Percentiles rank a stretch among this genome's conserved stretches.
phyloP scores from a whole-genome alignment of 2,329 filamentous ascomycete species.

The Mycosphaerelloides madeirae region DNA sequence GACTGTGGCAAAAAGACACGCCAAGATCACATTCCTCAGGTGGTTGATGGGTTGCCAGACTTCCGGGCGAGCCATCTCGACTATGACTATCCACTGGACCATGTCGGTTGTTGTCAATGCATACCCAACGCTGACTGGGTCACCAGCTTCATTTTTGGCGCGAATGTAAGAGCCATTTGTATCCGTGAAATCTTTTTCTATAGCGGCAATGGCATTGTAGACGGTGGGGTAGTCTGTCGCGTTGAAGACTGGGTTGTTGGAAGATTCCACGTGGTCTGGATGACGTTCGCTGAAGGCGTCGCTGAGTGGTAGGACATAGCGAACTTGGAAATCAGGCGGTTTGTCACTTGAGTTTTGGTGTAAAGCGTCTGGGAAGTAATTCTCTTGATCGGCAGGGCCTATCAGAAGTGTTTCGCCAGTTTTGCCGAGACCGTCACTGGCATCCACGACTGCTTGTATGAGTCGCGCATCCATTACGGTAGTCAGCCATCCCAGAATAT shows the following conservation, averaged over 20 bases:
- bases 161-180: conserved; percentile 58
- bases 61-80: conserved; percentile 71
- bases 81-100: conserved; percentile 75
- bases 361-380: conserved; percentile 41
- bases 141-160: conserved; percentile 69
- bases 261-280: conserved; percentile 30
- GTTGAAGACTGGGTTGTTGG: conserved; percentile 51
- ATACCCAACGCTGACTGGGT: conserved; percentile 72
- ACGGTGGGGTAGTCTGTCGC: conserved; percentile 61
- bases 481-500: conserved; percentile 79
- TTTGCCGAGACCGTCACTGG: conserved; percentile 63
- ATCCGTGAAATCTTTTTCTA: conserved; percentile 40
- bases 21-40: conserved; percentile 74
- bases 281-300: conserved; percentile 17
- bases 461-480: conserved; percentile 65
- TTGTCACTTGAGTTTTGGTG: conserved; percentile 11
- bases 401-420: conserved; percentile 68
- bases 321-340: conserved; percentile 18
- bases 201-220: conserved; percentile 52
- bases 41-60: conserved; percentile 70
- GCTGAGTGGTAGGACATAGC: conserved; percentile 28
- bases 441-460: conserved; percentile 58
- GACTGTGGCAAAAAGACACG: conserved; percentile 77
- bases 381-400: conserved; percentile 62
- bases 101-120: conserved; percentile 63